Percentiles rank a stretch among this genome's conserved stretches.
phyloP scores from a whole-genome alignment of 208 protist genomes.

The Crithidia expoeki region DNA sequence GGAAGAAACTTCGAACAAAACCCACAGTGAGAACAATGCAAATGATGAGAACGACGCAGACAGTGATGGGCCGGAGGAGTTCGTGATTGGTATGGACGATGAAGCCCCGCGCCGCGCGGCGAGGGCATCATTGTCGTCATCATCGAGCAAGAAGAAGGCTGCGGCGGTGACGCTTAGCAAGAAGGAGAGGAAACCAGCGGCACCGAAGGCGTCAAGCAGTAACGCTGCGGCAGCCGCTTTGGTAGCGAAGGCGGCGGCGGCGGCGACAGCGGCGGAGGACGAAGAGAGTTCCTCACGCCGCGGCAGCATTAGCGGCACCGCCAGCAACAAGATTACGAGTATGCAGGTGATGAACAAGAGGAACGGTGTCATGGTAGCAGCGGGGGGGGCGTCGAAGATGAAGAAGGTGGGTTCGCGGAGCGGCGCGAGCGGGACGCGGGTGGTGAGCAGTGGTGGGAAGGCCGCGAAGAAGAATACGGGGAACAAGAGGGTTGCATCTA shows the following conservation, averaged over 20 bases:
- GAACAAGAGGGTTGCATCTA: conserved; percentile 18
- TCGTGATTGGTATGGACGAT: conserved; percentile 66
- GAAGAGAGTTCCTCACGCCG: background rate
- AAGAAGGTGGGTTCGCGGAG: conserved; percentile 39
- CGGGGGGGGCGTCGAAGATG: conserved; percentile 43
- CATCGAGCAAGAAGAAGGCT: conserved; percentile 29
- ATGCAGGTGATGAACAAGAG: conserved; percentile 32
- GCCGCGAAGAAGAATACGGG: conserved; percentile 32
- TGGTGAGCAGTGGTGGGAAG: conserved; percentile 43
- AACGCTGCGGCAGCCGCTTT: background rate
- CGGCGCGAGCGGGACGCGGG: conserved; percentile 30
- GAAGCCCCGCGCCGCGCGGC: conserved; percentile 32
- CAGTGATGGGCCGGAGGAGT: conserved; percentile 70
- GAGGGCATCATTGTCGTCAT: too few species aligned
- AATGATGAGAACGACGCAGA: conserved; percentile 14
- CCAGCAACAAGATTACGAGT: conserved; percentile 35
- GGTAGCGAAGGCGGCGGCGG: background rate
- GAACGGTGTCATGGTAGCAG: conserved; percentile 24
- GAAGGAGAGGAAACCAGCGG: conserved; percentile 10
- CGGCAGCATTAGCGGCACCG: background rate
- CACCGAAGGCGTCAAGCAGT: conserved; percentile 1
- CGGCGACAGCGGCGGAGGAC: conserved; percentile 6
- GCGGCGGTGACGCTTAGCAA: background rate
- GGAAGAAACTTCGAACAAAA: conserved; percentile 4
- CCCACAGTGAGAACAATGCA: conserved; percentile 5